Evolutionary conservation across 768 basidiomycete genomes (phyloP).

Genomic region (Pleurotus tuber-regium): DNA sequence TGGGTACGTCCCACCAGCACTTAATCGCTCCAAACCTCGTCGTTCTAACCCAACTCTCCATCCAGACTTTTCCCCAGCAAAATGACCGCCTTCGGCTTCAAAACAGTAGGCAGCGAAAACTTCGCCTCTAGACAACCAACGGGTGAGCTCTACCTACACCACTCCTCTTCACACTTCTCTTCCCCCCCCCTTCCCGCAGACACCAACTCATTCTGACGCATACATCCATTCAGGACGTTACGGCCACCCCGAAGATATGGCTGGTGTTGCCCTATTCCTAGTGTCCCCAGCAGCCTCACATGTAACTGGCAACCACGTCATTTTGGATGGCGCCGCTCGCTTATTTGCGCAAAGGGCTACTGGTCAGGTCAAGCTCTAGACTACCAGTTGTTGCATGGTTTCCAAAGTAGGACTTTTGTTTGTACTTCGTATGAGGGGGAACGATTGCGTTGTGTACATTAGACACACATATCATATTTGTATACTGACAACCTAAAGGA

Average conservation of each 20-base stretch:
- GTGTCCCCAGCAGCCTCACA: constrained; percentile 71
- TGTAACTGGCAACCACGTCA: constrained; percentile 69
- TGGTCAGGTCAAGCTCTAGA: constrained; percentile 35
- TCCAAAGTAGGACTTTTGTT: no score
- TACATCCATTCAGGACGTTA: constrained; percentile 51
- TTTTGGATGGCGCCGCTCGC: constrained; percentile 67
- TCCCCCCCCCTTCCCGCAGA: background rate
- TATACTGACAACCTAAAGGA: no score
- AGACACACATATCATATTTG: no score
- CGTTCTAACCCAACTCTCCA: background rate
- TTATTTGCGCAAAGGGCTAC: constrained; percentile 25
- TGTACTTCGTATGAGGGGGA: no score
- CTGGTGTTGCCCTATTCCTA: constrained; percentile 69
- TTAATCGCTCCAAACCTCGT: background rate
- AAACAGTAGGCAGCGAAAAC: constrained; percentile 47
- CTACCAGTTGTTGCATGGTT: no score
- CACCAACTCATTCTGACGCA: background rate
- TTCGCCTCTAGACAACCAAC: constrained; percentile 60
- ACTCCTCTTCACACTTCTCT: no score
- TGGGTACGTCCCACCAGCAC: constrained; percentile 53
- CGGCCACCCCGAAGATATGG: constrained; percentile 65
- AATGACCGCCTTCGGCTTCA: constrained; percentile 77
- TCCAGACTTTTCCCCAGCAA: constrained; percentile 73
- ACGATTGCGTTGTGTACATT: no score
- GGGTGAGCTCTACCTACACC: no score